phyloP scores from a whole-genome alignment of 2,329 filamentous ascomycete species.

The Alternaria alternata region DNA sequence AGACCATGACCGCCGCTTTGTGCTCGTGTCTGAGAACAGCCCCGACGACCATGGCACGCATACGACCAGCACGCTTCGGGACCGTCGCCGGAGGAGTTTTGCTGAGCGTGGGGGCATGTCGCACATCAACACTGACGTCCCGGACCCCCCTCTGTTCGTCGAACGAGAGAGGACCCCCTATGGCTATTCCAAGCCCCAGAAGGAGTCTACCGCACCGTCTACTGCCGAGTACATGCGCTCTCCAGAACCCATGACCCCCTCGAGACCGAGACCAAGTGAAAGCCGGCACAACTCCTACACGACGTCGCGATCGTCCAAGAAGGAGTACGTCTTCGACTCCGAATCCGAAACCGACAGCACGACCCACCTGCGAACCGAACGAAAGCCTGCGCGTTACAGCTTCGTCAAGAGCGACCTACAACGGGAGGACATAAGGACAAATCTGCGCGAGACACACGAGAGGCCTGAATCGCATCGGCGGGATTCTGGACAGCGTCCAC shows the following conservation, averaged over 20 bases:
- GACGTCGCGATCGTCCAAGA: slow-evolving; percentile 26
- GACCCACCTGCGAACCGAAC: slow-evolving; percentile 38
- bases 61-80: slow-evolving; percentile 10
- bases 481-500: slow-evolving; percentile 25
- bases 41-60: slow-evolving; percentile 14
- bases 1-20: slow-evolving; percentile 71
- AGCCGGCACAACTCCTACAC: slow-evolving; percentile 34
- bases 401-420: slow-evolving; percentile 50
- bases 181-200: slow-evolving; percentile 52
- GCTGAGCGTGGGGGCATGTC: slow-evolving; percentile 47
- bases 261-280: slow-evolving; percentile 37
- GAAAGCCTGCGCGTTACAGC: slow-evolving; percentile 50
- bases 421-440: slow-evolving; percentile 44
- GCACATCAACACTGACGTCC: slow-evolving; percentile 46
- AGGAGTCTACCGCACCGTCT: slow-evolving; percentile 41
- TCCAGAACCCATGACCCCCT: slow-evolving; percentile 57
- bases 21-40: slow-evolving; percentile 59
- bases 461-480: slow-evolving; percentile 26
- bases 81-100: slow-evolving; percentile 42
- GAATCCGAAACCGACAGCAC: slow-evolving; percentile 41
- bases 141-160: slow-evolving; percentile 51
- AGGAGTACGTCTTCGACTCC: slow-evolving; percentile 43
- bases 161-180: slow-evolving; percentile 57
- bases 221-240: slow-evolving; percentile 57
- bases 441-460: slow-evolving; percentile 31